Conservation (phyloP, 2,329 filamentous ascomycete species). For the Aspergillus melleus region DNA sequence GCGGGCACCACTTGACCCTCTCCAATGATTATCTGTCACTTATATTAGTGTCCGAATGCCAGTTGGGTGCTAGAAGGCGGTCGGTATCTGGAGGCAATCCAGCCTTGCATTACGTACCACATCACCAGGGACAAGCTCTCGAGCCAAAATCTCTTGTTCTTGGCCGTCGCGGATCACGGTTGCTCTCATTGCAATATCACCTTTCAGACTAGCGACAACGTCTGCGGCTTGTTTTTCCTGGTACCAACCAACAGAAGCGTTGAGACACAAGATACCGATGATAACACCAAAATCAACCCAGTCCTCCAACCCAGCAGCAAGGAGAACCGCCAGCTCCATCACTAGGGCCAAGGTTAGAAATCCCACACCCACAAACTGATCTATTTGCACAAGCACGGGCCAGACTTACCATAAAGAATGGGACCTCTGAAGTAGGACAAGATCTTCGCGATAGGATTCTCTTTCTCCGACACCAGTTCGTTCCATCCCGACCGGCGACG, state of each 20-base stretch:
- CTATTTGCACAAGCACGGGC: neutral
- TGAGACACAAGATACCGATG: constrained; percentile 71
- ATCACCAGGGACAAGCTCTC: constrained; percentile 74
- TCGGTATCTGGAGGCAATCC: neutral
- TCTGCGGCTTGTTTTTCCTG: constrained; percentile 80
- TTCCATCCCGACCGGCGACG: constrained; percentile 69
- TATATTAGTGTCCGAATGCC: constrained; percentile 16
- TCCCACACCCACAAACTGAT: neutral
- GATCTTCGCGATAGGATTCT: constrained; percentile 72
- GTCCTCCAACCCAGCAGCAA: constrained; percentile 71
- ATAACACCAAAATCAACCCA: constrained; percentile 80
- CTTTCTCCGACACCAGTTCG: constrained; percentile 74
- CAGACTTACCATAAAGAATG: constrained; percentile 69
- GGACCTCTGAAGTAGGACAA: constrained; percentile 73
- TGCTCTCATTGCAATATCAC: constrained; percentile 75
- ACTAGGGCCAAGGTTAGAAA: constrained; percentile 37
- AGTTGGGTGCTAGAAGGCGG: neutral
- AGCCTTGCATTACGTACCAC: constrained; percentile 56
- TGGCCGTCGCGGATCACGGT: constrained; percentile 65
- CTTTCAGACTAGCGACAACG: constrained; percentile 72
- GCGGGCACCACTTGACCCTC: constrained; percentile 71
- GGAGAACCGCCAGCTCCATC: constrained; percentile 73
- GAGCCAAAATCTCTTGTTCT: constrained; percentile 66
- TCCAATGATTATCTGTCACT: constrained; percentile 62
- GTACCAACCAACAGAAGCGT: constrained; percentile 76